Evolutionary conservation across 169 alveolate species (phyloP), one percentile per base, ranked within the genome.

Genomic region (Amoebophrya sp.): DNA sequence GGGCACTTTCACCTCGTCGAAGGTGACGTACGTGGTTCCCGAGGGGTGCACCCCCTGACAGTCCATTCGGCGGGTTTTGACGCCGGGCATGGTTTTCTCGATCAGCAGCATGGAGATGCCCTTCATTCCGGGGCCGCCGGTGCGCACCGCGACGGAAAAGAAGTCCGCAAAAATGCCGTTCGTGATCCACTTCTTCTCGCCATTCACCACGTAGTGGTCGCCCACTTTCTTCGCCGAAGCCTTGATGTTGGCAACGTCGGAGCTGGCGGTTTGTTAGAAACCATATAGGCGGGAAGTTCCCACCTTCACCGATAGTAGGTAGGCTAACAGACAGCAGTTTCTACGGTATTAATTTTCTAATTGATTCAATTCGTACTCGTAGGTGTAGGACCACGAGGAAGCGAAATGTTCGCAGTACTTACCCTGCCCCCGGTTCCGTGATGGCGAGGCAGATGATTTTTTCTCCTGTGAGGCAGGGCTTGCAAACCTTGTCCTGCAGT

Each of bases 181-280:
- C 67, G 94, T 92, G 89, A 92, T 92, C 93, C 93, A 92, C 88
- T 92, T 92, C 92, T 92, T 92, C 88, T 91, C 89, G 41, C 94
- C 94, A 38, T 92, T 89, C 7, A 92, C 93, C 69, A 92, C 88
- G 91, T 91, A 92, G 50, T 58, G 69, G 67, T 92, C 92, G 5
- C 94, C 94, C 41, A 69, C 90, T 89, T 70, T 41, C 50, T 48
- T 89, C 15, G 94, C 94, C 34, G 67, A 58, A 15, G 91, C 48
- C 91, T 90, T 42, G 78, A 92, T 88, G 90, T 42, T 87, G 58
- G 91, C 92, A 40, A 92, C 93, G 42, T 92, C 93, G 69, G 92
- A 58, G 7, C 78, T n/a, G n/a, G n/a, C n/a, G n/a, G n/a, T n/a
- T n/a, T n/a, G n/a, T n/a, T n/a, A n/a, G n/a, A n/a, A n/a, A n/a